Evolutionary conservation across 2,329 filamentous ascomycete genomes (phyloP).

Genomic region (Epichloe uncinata): DNA sequence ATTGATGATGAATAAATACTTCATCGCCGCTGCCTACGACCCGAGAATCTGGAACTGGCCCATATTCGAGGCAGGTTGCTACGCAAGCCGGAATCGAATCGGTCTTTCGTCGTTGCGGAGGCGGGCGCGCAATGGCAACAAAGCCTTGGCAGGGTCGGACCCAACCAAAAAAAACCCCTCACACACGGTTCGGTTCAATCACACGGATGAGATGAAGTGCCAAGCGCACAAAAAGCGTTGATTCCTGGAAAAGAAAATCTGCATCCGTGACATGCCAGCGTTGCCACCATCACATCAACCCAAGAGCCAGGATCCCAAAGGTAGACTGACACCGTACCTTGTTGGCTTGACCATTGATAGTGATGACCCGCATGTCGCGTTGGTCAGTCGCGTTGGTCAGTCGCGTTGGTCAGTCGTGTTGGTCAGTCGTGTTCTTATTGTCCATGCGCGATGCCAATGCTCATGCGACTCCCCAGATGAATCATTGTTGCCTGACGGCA

Average conservation of each 20-base stretch:
- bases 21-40: not conserved
- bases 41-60: constrained; percentile 1
- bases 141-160: no score
- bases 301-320: not conserved
- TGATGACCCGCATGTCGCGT: not conserved
- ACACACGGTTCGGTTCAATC: no score
- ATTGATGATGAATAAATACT: not conserved
- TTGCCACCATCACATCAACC: not conserved
- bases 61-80: not conserved
- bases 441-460: no score
- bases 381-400: not conserved
- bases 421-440: not conserved
- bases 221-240: not conserved
- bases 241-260: not conserved
- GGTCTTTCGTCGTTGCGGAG: no score
- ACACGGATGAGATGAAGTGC: not conserved
- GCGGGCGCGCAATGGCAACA: no score
- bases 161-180: no score
- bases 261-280: constrained; percentile 1
- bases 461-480: no score
- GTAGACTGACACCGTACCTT: not conserved
- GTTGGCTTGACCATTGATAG: not conserved
- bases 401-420: not conserved
- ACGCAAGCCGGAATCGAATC: not conserved
- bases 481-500: no score